Evolutionary conservation across 192 early-diverging fungal genomes (phyloP).

Genomic region (Coemansia sp.): DNA sequence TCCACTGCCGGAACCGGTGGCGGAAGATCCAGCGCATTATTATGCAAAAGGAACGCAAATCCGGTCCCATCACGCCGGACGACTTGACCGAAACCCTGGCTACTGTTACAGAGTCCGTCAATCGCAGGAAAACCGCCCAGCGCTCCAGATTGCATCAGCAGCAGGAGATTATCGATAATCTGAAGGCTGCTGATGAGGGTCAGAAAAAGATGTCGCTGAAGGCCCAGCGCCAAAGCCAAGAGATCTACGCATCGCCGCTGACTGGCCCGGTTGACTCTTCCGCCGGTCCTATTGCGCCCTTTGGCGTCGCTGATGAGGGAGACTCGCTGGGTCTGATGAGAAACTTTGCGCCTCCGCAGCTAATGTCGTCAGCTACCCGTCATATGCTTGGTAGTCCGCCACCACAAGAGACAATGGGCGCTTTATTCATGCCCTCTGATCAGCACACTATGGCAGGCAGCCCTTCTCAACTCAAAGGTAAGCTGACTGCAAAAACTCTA

Average conservation of each 20-base stretch:
- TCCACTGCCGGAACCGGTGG: conserved; percentile 82
- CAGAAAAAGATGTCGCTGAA: conserved; percentile 9
- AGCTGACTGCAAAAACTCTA: not conserved
- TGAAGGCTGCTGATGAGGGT: not conserved
- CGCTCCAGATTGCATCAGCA: conserved; percentile 31
- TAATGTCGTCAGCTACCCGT: not conserved
- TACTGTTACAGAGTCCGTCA: conserved; percentile 52
- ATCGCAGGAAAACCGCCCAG: conserved; percentile 51
- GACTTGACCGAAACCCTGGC: conserved; percentile 37
- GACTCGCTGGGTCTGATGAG: not conserved
- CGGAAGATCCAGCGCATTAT: conserved; percentile 69
- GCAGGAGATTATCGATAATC: conserved; percentile 3
- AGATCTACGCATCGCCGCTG: not conserved
- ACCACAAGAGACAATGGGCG: conserved; percentile 25
- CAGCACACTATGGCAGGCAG: conserved; percentile 17
- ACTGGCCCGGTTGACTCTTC: not conserved
- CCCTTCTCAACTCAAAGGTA: conserved; percentile 19
- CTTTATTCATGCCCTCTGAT: conserved; percentile 51
- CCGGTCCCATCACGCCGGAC: conserved; percentile 20
- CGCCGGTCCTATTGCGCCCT: not conserved
- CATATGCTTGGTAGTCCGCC: not conserved
- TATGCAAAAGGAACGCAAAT: conserved; percentile 48
- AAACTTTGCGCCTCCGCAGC: not conserved
- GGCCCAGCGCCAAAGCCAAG: conserved; percentile 14
- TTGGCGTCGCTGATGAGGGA: conserved; percentile 2